phyloP scores from a whole-genome alignment of 306 rosid genomes.

The Mimosa bimucronata region DNA sequence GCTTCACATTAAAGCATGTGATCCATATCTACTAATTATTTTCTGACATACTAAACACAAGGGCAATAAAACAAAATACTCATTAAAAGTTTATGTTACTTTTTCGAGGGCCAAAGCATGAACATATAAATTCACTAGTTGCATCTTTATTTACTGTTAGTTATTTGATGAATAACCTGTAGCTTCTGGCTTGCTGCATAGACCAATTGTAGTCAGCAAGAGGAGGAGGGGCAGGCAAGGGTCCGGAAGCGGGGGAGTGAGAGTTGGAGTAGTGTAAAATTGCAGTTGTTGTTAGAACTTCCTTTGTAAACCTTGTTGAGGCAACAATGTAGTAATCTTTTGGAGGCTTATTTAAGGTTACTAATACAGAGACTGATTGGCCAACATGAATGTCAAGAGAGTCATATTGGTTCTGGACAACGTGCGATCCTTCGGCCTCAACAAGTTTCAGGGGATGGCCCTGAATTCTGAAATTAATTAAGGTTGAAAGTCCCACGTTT shows the following conservation, averaged over 20 bases:
- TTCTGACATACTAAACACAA: background rate
- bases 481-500: constrained; percentile 85
- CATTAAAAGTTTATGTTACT: background rate
- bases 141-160: background rate
- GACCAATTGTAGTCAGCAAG: constrained; percentile 68
- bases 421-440: constrained; percentile 95
- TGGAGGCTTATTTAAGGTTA: constrained; percentile 77
- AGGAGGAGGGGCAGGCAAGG: constrained; percentile 74
- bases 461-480: constrained; percentile 87
- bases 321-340: constrained; percentile 88
- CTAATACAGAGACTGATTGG: constrained; percentile 75
- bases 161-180: constrained; percentile 49
- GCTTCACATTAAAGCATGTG: background rate
- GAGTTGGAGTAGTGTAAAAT: constrained; percentile 86
- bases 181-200: constrained; percentile 86
- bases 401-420: constrained; percentile 74
- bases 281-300: constrained; percentile 63
- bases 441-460: constrained; percentile 77
- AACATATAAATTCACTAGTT: background rate
- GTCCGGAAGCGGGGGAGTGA: constrained; percentile 72
- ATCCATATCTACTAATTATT: background rate
- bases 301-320: constrained; percentile 74
- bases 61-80: background rate
- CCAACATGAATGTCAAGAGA: constrained; percentile 96
- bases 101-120: background rate